Evolutionary conservation across 2,329 filamentous ascomycete species (phyloP), one percentile per base, ranked within the genome.

Genomic region (Coniella lustricola): DNA sequence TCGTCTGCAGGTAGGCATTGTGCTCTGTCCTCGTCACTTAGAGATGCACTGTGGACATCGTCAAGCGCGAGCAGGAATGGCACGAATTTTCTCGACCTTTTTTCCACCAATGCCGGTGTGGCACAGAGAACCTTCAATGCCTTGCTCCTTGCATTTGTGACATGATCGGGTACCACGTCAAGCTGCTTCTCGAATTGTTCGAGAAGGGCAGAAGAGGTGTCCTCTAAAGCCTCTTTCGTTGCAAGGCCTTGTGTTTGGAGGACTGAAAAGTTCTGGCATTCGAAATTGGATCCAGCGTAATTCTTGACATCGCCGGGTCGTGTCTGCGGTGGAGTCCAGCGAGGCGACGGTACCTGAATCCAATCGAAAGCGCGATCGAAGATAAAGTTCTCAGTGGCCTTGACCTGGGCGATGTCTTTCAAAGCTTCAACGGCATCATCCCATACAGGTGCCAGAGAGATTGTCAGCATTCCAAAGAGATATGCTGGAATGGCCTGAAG

Each of bases 31-130:
- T 69, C 67, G 4, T 63, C 62, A 39, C 67, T 62, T 3, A 53
- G 49, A 1, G 52, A 49, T 25, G 69, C 68, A 8, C 75, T 73
- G 8, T 73, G 70, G 13, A 76, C 73, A 7, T 70, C 70, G n/a
- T 81, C 82, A 88, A 91, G 95, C 16, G 82, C 79, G 7, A 98
- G 72, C 33, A 98, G 85, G 53, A 91, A 77, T 1, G 94, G 93
- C 1, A 97, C 86, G 20, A 98, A 73, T 55, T 82, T 77, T 31
- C 90, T 84, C 8, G 91, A 96, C 31, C 83, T 79, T 63, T 86
- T 95, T 66, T 98, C 93, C 0, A 89, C 90, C 40, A 95, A 69
- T 10, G 76, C 72, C 10, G 93, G 89, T 22, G 87, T 73, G 9
- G 80, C 81, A 53, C 79, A 77, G 36, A 98, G 72, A 1, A 95